Conservation (phyloP, 2,329 filamentous ascomycete genomes). For the Claviceps sp. region DNA sequence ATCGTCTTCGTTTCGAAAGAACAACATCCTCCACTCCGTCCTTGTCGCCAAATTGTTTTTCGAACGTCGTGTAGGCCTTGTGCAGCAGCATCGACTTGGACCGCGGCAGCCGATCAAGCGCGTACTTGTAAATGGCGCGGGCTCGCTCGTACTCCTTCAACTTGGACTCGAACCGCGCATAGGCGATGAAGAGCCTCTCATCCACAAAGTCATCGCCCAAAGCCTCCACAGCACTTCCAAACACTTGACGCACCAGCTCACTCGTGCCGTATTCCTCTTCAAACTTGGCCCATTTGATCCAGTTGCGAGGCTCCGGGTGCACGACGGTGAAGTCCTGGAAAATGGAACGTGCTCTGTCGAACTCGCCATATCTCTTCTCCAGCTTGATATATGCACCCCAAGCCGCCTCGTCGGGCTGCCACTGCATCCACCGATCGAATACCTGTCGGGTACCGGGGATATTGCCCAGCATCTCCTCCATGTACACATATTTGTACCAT, state of each 20-base stretch:
- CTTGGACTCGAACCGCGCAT: conserved; percentile 88
- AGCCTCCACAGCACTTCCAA: conserved; percentile 74
- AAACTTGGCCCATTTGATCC: conserved; percentile 98
- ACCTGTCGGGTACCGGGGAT: conserved; percentile 84
- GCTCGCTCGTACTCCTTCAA: conserved; percentile 91
- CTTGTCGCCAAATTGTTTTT: conserved; percentile 91
- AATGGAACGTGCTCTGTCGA: conserved; percentile 76
- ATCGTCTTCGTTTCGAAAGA: conserved; percentile 78
- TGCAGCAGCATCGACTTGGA: conserved; percentile 76
- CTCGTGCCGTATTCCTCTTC: conserved; percentile 92
- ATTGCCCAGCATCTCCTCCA: conserved; percentile 96
- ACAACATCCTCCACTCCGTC: conserved; percentile 94
- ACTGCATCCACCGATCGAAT: conserved; percentile 96
- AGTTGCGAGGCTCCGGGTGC: conserved; percentile 88
- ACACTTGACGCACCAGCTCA: conserved; percentile 84
- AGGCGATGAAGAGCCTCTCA: conserved; percentile 88
- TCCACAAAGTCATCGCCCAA: conserved; percentile 92
- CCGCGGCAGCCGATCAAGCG: conserved; percentile 77
- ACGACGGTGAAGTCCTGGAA: conserved; percentile 84
- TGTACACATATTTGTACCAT: conserved; percentile 99
- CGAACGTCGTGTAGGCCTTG: conserved; percentile 91
- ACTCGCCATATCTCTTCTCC: conserved; percentile 90
- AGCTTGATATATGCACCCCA: conserved; percentile 96
- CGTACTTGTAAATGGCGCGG: conserved; percentile 92
- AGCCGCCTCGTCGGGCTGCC: conserved; percentile 91